phyloP scores from a whole-genome alignment of 106 monocot genomes.

The Platanthera guangdongensis region DNA sequence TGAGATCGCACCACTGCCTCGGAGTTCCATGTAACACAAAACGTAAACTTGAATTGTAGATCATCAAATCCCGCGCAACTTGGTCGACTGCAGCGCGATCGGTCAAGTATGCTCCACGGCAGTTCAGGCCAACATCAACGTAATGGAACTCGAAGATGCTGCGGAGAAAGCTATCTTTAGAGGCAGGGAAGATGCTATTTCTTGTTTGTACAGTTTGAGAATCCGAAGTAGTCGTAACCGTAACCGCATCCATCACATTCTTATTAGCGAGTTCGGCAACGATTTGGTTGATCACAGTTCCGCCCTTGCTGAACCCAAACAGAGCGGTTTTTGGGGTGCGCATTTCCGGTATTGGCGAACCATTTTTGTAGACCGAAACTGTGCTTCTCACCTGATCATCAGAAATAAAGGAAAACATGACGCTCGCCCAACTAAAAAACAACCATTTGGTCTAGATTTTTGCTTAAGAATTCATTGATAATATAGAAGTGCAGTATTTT shows the following conservation, averaged over 20 bases:
- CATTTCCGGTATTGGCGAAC: constrained; percentile 1
- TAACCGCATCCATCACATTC: not conserved
- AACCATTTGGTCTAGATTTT: not conserved
- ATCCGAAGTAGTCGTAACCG: not conserved
- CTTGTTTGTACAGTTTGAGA: not conserved
- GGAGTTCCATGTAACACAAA: constrained; percentile 87
- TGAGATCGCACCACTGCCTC: constrained; percentile 61
- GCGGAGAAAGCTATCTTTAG: constrained; percentile 28
- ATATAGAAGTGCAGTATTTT: not conserved
- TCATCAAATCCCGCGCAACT: constrained; percentile 12
- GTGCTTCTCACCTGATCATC: constrained; percentile 24
- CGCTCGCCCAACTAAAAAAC: too few species aligned
- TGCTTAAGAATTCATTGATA: not conserved
- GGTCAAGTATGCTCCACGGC: constrained; percentile 69
- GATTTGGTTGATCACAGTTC: constrained; percentile 78
- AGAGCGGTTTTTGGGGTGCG: constrained; percentile 47
- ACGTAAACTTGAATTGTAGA: constrained; percentile 8
- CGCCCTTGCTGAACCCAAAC: constrained; percentile 90
- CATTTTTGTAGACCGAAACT: constrained; percentile 1
- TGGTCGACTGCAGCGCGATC: constrained; percentile 28
- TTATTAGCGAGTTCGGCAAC: constrained; percentile 58
- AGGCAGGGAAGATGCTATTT: constrained; percentile 27
- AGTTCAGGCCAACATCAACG: constrained; percentile 84
- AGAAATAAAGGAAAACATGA: not conserved
- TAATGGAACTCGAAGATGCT: constrained; percentile 80